Evolutionary conservation across 2,329 filamentous ascomycete species (phyloP), one percentile per base, ranked within the genome.

Genomic region (Stachybotrys chartarum): DNA sequence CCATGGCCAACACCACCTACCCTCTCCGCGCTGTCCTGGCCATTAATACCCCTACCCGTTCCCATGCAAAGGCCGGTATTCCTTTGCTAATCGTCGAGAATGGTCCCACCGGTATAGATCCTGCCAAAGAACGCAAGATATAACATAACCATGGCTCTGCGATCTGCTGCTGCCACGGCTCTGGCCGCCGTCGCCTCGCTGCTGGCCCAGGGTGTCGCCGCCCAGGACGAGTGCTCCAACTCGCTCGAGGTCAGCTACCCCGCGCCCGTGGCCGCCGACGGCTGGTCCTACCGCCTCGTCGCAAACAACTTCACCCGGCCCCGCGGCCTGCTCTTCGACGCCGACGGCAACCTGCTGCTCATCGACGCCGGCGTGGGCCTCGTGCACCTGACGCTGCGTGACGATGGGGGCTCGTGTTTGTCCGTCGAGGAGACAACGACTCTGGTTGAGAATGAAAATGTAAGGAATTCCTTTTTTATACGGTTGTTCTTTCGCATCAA

Each of bases 321-420:
- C 1, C 72, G 78, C 12, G 68, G 72, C 50, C 70, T 81, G 52
- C 62, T 72, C 6, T 75, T 81, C 55, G 79, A 82, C 58, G 61
- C 57, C 5, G 66, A 68, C 39, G 77, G 77, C 5, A 73, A 69
- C 4, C 66, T 82, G 14, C 66, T 82, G 3, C 70, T 80, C 16
- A 64, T 80, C 46, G 73, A 79, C 53, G 60, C 67, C 1, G 70
- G 73, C 7, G 64, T 61, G 2, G 78, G 78, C 3, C 68, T 81
- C 39, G 62, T 69, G 16, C 73, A 68, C 31, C 55, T 80, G 48
- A 64, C 63, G 1, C 64, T 80, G 35, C 62, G 71, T 3, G 77
- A 79, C 54, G 59, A 71, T 35, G 73, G 72, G 16, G 69, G 66
- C 6, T 76, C 71, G 0, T 79, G 77, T 60, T 57, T 78, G 42